Conservation (phyloP, 345 rosid species). For the Corchorus capsularis region DNA sequence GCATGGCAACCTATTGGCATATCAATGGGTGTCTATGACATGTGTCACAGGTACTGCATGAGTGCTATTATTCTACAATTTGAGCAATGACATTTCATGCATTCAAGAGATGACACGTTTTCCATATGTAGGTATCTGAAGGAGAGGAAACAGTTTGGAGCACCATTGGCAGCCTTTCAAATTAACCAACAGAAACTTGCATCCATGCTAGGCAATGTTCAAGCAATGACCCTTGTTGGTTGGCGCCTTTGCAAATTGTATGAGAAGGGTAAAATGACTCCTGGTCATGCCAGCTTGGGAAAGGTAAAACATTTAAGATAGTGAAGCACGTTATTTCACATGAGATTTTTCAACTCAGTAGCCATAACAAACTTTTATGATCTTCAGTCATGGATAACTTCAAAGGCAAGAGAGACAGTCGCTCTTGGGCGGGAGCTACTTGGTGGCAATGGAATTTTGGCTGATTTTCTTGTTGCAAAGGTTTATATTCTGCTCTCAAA, state of each 20-base stretch:
- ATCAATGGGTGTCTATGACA: constrained; percentile 93
- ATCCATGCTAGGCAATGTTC: constrained; percentile 80
- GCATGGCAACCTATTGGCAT: constrained; percentile 97
- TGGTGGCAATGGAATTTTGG: constrained; percentile 88
- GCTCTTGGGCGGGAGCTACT: constrained; percentile 86
- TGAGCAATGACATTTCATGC: neutral
- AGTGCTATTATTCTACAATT: neutral
- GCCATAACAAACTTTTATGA: neutral
- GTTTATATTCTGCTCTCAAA: constrained; percentile 34
- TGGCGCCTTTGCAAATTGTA: constrained; percentile 97
- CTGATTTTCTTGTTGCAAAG: constrained; percentile 96
- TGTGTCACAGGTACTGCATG: constrained; percentile 83
- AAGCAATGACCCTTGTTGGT: constrained; percentile 90
- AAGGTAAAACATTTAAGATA: constrained; percentile 65
- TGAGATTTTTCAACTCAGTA: neutral
- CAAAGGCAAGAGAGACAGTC: constrained; percentile 79
- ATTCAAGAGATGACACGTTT: neutral
- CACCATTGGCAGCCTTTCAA: constrained; percentile 93
- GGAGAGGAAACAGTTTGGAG: constrained; percentile 98
- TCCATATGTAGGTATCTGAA: constrained; percentile 61
- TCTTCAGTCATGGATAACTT: constrained; percentile 79
- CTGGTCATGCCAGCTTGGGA: constrained; percentile 95
- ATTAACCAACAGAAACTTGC: constrained; percentile 80
- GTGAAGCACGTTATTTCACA: neutral
- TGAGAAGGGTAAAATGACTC: constrained; percentile 82